Conservation (phyloP, 2,329 filamentous ascomycete species). For the Penicillium expansum region DNA sequence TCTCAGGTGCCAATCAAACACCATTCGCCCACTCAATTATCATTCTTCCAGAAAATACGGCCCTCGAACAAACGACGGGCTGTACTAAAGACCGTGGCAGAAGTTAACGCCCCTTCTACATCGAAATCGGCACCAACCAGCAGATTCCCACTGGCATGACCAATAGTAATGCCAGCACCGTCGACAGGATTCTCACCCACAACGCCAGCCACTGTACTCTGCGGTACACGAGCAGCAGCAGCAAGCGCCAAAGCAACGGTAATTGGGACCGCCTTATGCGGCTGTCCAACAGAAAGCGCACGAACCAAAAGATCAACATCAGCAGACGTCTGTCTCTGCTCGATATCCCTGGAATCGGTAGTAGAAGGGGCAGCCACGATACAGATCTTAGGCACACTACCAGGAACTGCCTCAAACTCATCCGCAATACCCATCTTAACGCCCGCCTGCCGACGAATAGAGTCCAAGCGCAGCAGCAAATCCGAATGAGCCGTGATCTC, state of each 20-base stretch:
- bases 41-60: constrained; percentile 41
- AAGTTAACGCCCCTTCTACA: constrained; percentile 32
- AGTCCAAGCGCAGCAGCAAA: constrained; percentile 51
- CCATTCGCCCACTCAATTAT: neutral
- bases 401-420: constrained; percentile 47
- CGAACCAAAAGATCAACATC: constrained; percentile 45
- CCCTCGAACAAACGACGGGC: constrained; percentile 51
- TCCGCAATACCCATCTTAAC: constrained; percentile 60
- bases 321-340: constrained; percentile 32
- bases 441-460: constrained; percentile 57
- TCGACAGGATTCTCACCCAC: constrained; percentile 25
- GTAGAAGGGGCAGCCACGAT: constrained; percentile 45
- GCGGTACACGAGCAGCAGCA: constrained; percentile 48
- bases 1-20: no score
- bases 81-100: constrained; percentile 49
- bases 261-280: constrained; percentile 56
- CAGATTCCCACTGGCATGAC: constrained; percentile 50
- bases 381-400: constrained; percentile 62
- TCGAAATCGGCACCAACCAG: constrained; percentile 45
- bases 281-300: constrained; percentile 56
- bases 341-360: constrained; percentile 5
- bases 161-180: constrained; percentile 40
- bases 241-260: constrained; percentile 54
- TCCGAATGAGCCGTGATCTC: constrained; percentile 49
- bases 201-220: constrained; percentile 39